Percentiles rank a stretch among this genome's conserved stretches.
phyloP scores from a whole-genome alignment of 2,329 filamentous ascomycete genomes.

The Sporothrix variecibatus region DNA sequence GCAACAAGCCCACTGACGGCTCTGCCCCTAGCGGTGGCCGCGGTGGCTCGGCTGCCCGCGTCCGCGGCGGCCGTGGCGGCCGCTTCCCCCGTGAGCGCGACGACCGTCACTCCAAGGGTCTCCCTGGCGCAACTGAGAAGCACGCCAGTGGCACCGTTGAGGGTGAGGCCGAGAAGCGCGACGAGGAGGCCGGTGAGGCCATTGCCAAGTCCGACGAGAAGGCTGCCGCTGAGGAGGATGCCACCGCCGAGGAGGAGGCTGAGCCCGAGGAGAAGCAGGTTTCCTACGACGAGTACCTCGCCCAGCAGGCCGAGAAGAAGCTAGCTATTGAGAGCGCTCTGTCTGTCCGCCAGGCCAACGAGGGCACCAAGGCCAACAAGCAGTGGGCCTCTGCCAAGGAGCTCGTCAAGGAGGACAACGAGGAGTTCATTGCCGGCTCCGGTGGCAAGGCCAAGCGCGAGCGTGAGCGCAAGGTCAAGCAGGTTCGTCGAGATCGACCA shows the following conservation, averaged over 20 bases:
- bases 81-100: slow-evolving; percentile 56
- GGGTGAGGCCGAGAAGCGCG: slow-evolving; percentile 81
- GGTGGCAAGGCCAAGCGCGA: slow-evolving; percentile 79
- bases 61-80: slow-evolving; percentile 59
- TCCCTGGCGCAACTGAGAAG: slow-evolving; percentile 73
- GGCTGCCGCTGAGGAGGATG: slow-evolving; percentile 56
- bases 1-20: slow-evolving; percentile 75
- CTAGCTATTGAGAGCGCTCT: slow-evolving; percentile 63
- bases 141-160: slow-evolving; percentile 83
- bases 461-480: slow-evolving; percentile 91
- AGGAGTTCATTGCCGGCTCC: slow-evolving; percentile 75
- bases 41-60: slow-evolving; percentile 65
- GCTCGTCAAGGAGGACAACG: slow-evolving; percentile 64
- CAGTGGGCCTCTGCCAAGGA: slow-evolving; percentile 88
- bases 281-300: slow-evolving; percentile 87
- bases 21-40: slow-evolving; percentile 56
- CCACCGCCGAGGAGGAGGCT: slow-evolving; percentile 43
- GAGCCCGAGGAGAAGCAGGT: slow-evolving; percentile 84
- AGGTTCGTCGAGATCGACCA: slow-evolving; percentile 86
- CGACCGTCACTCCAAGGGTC: slow-evolving; percentile 56
- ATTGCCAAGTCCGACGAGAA: slow-evolving; percentile 86
- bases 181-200: slow-evolving; percentile 87
- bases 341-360: slow-evolving; percentile 86
- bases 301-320: slow-evolving; percentile 72
- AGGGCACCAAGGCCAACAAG: slow-evolving; percentile 83